Evolutionary conservation across 2,329 filamentous ascomycete genomes (phyloP), one percentile per base, ranked within the genome.

Genomic region (Parafenestella ontariensis): DNA sequence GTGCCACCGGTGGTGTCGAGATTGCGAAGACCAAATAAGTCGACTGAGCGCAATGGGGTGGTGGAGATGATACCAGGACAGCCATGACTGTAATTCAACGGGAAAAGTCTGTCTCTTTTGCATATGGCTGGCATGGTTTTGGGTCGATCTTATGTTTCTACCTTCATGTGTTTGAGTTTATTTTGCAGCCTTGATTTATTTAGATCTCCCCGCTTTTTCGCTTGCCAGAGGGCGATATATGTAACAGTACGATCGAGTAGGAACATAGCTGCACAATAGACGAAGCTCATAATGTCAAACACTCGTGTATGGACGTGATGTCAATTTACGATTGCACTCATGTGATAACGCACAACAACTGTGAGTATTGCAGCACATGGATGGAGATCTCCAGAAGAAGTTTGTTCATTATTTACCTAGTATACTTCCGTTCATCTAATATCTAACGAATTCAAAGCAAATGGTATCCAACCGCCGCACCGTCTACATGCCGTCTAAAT

Each of bases 1-100:
- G 88, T 51, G 91, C 90, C 46, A 85, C 83, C 13, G 88, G 88
- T n/a, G 90, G 89, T 79, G 68, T 74, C 23, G 70, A 73, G 46
- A 70, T 73, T 36, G 46, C 68, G 11, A 71, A 74, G 58, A 72
- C 60, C 1, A 61, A 53, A 50, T 59, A 57, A 49, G 7, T 37
- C 48, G 21, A 31, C 49, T 37, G 34, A 9, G 13, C 20, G 31
- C 15, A 40, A 41, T 54, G 53, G 40, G 49, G 53, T 47, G 45
- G 49, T 24, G 49, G 49, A 29, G 56, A 65, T 68, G 63, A 70
- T 69, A 65, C 59, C 61, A 71, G 56, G 64, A 64, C 68, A 68
- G 68, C 63, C 66, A 66, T 46, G 59, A 64, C 50, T 59, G 55
- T 60, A 51, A 62, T 59, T 50, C 18, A 9, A 60, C 47, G 56